Percentiles rank a stretch among this genome's conserved stretches.
phyloP scores from a whole-genome alignment of 2,329 filamentous ascomycete species.

The Cercospora janseana region DNA sequence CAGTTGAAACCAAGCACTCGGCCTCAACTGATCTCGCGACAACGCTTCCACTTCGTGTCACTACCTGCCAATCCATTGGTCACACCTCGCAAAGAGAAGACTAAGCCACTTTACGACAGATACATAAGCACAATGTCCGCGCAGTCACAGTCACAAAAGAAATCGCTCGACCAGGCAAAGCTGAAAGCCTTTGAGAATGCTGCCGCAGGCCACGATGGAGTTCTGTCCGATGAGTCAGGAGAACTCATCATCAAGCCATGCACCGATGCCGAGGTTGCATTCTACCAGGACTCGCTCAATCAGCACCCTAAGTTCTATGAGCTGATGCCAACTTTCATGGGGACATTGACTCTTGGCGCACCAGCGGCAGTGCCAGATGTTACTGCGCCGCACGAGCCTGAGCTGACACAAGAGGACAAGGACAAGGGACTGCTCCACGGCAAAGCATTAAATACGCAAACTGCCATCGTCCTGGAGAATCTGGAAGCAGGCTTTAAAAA shows the following conservation, averaged over 20 bases:
- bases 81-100: conserved; percentile 14
- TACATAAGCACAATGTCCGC: conserved; percentile 11
- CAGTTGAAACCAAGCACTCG: background rate
- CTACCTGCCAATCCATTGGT: conserved; percentile 4
- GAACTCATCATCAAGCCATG: conserved; percentile 93
- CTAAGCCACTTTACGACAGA: conserved; percentile 8
- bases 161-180: conserved; percentile 58
- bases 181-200: conserved; percentile 70
- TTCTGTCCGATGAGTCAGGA: conserved; percentile 78
- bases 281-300: conserved; percentile 73
- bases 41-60: conserved; percentile 9
- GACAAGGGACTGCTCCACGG: conserved; percentile 51
- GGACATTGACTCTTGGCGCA: conserved; percentile 69
- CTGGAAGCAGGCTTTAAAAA: conserved; percentile 74
- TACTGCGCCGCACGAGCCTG: conserved; percentile 22
- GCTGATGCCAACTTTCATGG: conserved; percentile 83
- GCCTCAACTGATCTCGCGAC: conserved; percentile 5
- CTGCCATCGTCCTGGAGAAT: conserved; percentile 82
- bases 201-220: conserved; percentile 86
- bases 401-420: conserved; percentile 34
- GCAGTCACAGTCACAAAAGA: conserved; percentile 2
- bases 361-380: conserved; percentile 30
- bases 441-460: conserved; percentile 69
- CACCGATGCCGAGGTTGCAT: conserved; percentile 77
- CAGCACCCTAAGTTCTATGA: conserved; percentile 71